A percentile compares a stretch with the other conserved stretches of the same genome.
Conservation (phyloP, 768 basidiomycete genomes). For the Galerina sulciceps region DNA sequence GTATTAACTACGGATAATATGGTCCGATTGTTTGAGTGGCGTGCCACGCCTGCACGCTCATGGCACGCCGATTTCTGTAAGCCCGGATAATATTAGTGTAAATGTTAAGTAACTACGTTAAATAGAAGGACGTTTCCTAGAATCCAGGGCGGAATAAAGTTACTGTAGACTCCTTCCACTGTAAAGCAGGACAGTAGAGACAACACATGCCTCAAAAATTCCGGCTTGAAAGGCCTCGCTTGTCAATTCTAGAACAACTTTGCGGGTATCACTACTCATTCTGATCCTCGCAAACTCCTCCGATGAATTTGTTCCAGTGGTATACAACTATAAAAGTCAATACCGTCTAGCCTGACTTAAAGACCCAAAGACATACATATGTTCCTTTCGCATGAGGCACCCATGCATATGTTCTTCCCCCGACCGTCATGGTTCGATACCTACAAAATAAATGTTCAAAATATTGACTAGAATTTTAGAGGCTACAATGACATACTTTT, state of each 20-base stretch:
- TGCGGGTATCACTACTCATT: neutral
- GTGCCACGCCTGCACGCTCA: too few relatives aligned
- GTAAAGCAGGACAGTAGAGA: slow-evolving; percentile 15
- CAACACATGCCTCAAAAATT: slow-evolving; percentile 17
- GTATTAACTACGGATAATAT: too few relatives aligned
- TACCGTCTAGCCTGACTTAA: neutral
- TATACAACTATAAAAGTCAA: slow-evolving; percentile 16
- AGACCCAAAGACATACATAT: slow-evolving; percentile 11
- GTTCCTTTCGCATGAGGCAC: slow-evolving; percentile 18
- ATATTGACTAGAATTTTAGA: neutral
- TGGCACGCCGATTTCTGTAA: too few relatives aligned
- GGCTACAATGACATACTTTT: slow-evolving; percentile 7
- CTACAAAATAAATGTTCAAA: neutral
- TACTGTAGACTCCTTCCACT: neutral
- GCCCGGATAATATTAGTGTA: too few relatives aligned
- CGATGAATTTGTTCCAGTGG: slow-evolving; percentile 21
- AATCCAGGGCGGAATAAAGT: too few relatives aligned
- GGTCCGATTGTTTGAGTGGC: too few relatives aligned
- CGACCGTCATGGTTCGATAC: slow-evolving; percentile 19
- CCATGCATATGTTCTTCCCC: slow-evolving; percentile 17
- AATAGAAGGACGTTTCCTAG: too few relatives aligned
- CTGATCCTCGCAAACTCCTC: slow-evolving; percentile 20
- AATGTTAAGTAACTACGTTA: too few relatives aligned
- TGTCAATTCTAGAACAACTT: slow-evolving; percentile 19
- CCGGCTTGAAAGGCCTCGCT: slow-evolving; percentile 22